Percentiles rank a stretch among this genome's conserved stretches.
Conservation (phyloP, 2,329 filamentous ascomycete species). For the Xylaria sp. region DNA sequence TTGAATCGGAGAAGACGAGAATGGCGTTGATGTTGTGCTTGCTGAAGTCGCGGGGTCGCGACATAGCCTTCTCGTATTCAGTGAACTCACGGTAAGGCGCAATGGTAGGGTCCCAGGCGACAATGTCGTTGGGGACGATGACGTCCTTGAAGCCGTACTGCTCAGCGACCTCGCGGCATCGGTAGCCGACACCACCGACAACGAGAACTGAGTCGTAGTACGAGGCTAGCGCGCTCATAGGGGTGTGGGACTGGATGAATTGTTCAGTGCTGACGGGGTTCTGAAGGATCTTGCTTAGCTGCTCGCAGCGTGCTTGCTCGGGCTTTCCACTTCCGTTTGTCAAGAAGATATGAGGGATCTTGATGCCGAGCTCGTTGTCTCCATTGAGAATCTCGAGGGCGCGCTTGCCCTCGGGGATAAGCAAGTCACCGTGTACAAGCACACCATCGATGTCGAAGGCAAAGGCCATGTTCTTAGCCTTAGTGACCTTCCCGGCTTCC, state of each 20-base stretch:
- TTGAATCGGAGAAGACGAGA: slow-evolving; percentile 75
- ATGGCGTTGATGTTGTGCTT: slow-evolving; percentile 76
- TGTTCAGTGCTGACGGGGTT: slow-evolving; percentile 71
- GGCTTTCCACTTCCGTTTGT: slow-evolving; percentile 78
- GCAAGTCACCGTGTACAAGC: slow-evolving; percentile 72
- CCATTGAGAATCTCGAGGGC: slow-evolving; percentile 75
- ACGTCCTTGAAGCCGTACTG: slow-evolving; percentile 77
- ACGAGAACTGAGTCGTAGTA: slow-evolving; percentile 80
- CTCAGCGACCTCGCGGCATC: slow-evolving; percentile 75
- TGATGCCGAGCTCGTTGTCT: slow-evolving; percentile 78
- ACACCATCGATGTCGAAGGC: slow-evolving; percentile 83
- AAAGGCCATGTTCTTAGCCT: slow-evolving; percentile 81
- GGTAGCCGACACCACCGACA: slow-evolving; percentile 76
- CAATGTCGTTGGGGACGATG: slow-evolving; percentile 74
- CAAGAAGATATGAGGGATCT: slow-evolving; percentile 76
- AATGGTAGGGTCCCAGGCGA: slow-evolving; percentile 71
- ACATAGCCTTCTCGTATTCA: slow-evolving; percentile 69
- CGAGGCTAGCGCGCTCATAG: slow-evolving; percentile 76
- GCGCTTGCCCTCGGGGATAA: slow-evolving; percentile 70
- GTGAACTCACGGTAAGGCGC: slow-evolving; percentile 73
- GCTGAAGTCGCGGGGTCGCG: slow-evolving; percentile 73
- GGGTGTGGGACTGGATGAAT: slow-evolving; percentile 79
- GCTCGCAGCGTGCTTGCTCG: slow-evolving; percentile 67
- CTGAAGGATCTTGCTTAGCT: slow-evolving; percentile 70
- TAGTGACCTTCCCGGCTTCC: slow-evolving; percentile 66